Evolutionary conservation across 2,329 filamentous ascomycete species (phyloP), one percentile per base, ranked within the genome.

Genomic region (Exophiala calicioides): DNA sequence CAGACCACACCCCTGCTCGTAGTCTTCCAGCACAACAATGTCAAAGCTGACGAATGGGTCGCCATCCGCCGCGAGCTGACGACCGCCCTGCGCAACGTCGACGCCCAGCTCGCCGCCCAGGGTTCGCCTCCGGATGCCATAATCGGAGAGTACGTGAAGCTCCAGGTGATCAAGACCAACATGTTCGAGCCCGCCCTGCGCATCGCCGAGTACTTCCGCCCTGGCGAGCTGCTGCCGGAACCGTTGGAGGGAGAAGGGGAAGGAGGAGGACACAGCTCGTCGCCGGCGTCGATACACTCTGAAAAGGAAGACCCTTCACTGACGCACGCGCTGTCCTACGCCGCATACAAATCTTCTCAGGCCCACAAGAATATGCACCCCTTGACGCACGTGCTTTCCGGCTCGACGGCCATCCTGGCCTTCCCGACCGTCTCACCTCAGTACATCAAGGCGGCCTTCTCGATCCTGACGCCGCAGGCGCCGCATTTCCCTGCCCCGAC

Each of bases 151-250:
- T 71, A 74, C 29, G 77, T 93, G 57, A 85, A 88, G 68, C 66
- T 97, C 19, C 85, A 94, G 66, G 87, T 95, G 19, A 74, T 98
- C 45, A 85, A 93, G 63, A 93, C 88, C 10, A 86, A 88, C 62
- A 94, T 98, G 63, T 88, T 98, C 65, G 84, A 85, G 57, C 82
- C 88, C 13, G 90, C 91, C 1, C 73, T 97, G 52, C 85, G 86
- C 57, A 80, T 97, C 40, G 84, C 90, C 52, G 91, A 97, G 64
- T 94, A 90, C 69, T 94, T 78, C 81, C 64, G 79, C 79, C 64
- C 78, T 75, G 36, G 16, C 8, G 31, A 43, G 9, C 33, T 42
- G 8, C 58, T 3, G 67, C 71, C 13, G 57, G 60, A 63, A 18
- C 59, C 65, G 44, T 47, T 62, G 12, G 55, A 54, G 9, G 50